Evolutionary conservation across 2,329 filamentous ascomycete genomes (phyloP), one percentile per base, ranked within the genome.

Genomic region (Cladophialophora yegresii): DNA sequence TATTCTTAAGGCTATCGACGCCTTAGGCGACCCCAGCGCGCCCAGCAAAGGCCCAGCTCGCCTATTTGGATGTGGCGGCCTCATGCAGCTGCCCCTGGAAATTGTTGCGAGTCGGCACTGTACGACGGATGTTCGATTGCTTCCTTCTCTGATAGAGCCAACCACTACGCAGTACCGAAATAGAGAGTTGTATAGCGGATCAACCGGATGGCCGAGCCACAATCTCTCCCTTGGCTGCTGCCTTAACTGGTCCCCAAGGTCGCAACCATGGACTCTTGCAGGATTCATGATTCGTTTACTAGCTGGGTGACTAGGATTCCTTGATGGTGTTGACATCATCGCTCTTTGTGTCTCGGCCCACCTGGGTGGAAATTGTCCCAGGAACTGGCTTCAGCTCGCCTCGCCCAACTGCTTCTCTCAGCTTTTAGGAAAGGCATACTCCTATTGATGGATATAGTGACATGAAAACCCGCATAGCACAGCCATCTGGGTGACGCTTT

Each of bases 251-350:
- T 4, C 20, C 47, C 36, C 7, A 50, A 26, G 47, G n/a, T 13
- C 26, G 10, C 47, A 50, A 28, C 20, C 22, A 50, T 20, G 13
- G 47, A 26, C 5, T 16, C 47, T 7, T n/a, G 16, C 5, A 26
- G 9, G 16, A 20, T 50, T 22, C 20, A 43, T 53, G 57, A 59
- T 53, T 59, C 36, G 57, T n/a, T 28, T 47, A n/a, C 20, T 20
- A 26, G n/a, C n/a, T n/a, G n/a, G n/a, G n/a, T n/a, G n/a, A n/a
- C n/a, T n/a, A n/a, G n/a, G n/a, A n/a, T n/a, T n/a, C n/a, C n/a
- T n/a, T n/a, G n/a, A n/a, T n/a, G n/a, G n/a, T n/a, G n/a, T 59
- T 59, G 57, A 59, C 57, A 59, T 59, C 57, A 59, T 59, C 51
- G 8, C 12, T 30, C 28, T 54, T 16, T 28, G 13, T 54, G 12